A percentile compares a stretch with the other conserved stretches of the same genome.
Conservation (phyloP, 148 eudicot genomes). For the Rhododendron molle region DNA sequence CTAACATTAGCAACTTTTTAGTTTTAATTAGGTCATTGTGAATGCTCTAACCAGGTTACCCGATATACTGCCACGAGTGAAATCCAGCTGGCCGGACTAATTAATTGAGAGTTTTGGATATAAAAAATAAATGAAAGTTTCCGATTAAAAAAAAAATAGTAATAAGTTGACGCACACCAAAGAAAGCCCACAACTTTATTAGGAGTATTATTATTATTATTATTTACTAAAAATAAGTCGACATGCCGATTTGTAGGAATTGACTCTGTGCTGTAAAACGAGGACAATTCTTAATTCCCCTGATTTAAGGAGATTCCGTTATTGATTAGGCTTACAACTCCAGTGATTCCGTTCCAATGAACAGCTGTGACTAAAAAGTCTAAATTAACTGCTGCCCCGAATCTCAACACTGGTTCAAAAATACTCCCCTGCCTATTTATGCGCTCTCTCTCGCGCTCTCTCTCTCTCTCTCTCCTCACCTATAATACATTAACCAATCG, state of each 20-base stretch:
- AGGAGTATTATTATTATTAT: too few species aligned
- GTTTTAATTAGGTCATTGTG: too few species aligned
- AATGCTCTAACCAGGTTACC: background rate
- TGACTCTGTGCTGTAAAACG: background rate
- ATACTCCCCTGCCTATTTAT: background rate
- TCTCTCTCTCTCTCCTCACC: background rate
- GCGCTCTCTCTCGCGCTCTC: background rate
- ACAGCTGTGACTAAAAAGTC: background rate
- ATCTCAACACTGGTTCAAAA: background rate
- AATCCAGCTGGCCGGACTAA: background rate
- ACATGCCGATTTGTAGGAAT: background rate
- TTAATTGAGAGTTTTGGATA: too few species aligned
- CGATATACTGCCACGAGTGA: background rate
- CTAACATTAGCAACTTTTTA: too few species aligned
- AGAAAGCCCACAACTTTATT: background rate
- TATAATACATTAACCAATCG: background rate
- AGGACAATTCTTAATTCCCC: background rate
- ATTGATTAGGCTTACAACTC: background rate
- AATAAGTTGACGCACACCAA: background rate
- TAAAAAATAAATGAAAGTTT: background rate
- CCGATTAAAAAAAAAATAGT: background rate
- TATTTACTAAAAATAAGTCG: too few species aligned
- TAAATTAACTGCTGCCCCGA: background rate
- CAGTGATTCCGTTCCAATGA: background rate
- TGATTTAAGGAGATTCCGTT: background rate